Evolutionary conservation across 352 stramenopile genomes (phyloP), one percentile per base, ranked within the genome.

Genomic region (Globisporangium sylvaticum): DNA sequence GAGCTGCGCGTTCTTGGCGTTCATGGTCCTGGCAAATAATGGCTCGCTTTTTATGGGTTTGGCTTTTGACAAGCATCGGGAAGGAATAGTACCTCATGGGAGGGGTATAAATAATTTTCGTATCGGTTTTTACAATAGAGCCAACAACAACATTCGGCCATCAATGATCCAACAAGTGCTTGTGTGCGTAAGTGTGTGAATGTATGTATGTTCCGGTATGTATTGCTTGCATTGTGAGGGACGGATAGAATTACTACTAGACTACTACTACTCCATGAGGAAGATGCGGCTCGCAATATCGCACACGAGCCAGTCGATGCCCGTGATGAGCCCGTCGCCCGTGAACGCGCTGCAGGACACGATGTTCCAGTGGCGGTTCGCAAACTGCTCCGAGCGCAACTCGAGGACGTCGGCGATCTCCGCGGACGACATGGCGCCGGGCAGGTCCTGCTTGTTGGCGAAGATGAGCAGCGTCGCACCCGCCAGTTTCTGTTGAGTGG

Each of bases 371-470:
- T 93, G 84, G 50, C 87, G 80, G 65, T 94, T 96, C 18, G 87
- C 84, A 67, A 94, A 95, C 64, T 94, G 81, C 42, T 85, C 77
- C 4, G 81, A 87, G 50, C 76, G 79, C 64, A 99, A 84, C 15
- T 90, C 87, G 31, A 99, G 80, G 20, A 85, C 76, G 44, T 94
- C 70, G 14, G 85, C 90, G 71, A 99, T 99, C 69, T 98, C 90
- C 18, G 92, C 79, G 5, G 78, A 81, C 12, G 82, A 82, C 12
- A 99, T 74, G 27, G 97, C 95, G 2, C 96, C 96, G 8, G 83
- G 83, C 6, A 99, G 74, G 70, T 99, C 97, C 73, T 99, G 97
- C 72, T 99, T 99, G 86, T 99, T 99, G 34, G 97, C 97, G 65
- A 99, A 98, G 69, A 99, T 98, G 39, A 99, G 79, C n/a, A 99